Base-by-base conservation (phyloP, 805 yeast species). In the Metschnikowia picachoensis region DNA sequence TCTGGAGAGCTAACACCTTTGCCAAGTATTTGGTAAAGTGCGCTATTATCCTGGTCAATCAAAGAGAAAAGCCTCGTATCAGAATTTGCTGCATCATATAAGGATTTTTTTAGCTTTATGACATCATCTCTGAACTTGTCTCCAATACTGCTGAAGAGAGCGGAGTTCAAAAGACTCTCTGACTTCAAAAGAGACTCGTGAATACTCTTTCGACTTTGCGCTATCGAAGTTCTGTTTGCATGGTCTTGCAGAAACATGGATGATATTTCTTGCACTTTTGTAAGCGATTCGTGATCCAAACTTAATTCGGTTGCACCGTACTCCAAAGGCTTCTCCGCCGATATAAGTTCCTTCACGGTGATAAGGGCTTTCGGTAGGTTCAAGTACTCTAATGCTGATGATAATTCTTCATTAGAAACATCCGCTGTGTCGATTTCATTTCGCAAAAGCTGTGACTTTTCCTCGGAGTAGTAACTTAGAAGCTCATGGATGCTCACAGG, bases 401-500 rank as follows among this genome's bases (percentile, higher is more conserved):
- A 65, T 39, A 85, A 74, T 59, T 91, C 94, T 62, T 87, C 86
- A 57, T 88, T 80, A 0, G 95, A 85, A 9, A 90, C 77, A 46
- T 87, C 91, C 17, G 81, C 77, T 49, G 76, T 76, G 49, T 91
- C 97, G 37, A 82, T 74, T 58, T 88, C 90, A 36, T 70, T 74
- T 57, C 98, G 77, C 38, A 89, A 65, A 32, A 87, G 66, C 51
- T 78, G 81, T 0, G 96, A 92, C 63, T 88, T 86, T 60, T 87
- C 90, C 61, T 92, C 99, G 0, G 96, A 85, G 62, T 94, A 94
- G 51, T 83, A 72, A 51, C 96, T 87, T 43, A 88, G 79, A 56
- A 86, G 81, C 65, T 92, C 96, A 60, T 90, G 96, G 15, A 92
- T 89, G 30, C 82, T 79, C 59, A 90, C 72, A 2, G 98, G 98